A percentile compares a stretch with the other conserved stretches of the same genome.
Conservation (phyloP, 805 yeast species). For the Candida morakotiae region DNA sequence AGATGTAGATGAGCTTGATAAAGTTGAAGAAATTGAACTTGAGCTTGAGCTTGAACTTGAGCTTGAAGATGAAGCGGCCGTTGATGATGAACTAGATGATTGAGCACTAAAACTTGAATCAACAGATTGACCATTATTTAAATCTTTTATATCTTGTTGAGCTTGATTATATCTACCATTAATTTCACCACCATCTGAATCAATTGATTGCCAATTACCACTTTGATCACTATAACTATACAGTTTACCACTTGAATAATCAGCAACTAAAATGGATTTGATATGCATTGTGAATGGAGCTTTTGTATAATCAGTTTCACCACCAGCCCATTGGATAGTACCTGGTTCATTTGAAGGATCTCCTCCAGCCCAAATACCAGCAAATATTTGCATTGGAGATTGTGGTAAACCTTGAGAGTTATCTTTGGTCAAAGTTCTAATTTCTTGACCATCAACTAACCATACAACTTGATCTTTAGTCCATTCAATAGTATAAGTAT, state of each 20-base stretch:
- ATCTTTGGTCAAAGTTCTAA: slow-evolving; percentile 58
- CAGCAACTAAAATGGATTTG: slow-evolving; percentile 56
- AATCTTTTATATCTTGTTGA: slow-evolving; percentile 23
- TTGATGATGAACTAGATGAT: slow-evolving; percentile 2
- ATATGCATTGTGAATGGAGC: slow-evolving; percentile 71
- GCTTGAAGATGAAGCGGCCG: slow-evolving; percentile 7
- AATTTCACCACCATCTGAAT: slow-evolving; percentile 53
- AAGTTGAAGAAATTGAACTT: slow-evolving; percentile 7
- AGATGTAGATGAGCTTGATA: slow-evolving; percentile 7
- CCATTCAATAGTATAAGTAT: slow-evolving; percentile 87
- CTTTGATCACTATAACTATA: slow-evolving; percentile 52
- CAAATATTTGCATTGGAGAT: slow-evolving; percentile 72
- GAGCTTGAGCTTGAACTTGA: background rate
- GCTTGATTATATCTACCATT: slow-evolving; percentile 54
- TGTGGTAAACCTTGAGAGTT: slow-evolving; percentile 79
- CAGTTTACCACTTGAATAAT: slow-evolving; percentile 61
- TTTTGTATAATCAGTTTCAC: slow-evolving; percentile 55
- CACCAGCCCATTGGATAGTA: slow-evolving; percentile 83
- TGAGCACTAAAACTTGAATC: background rate
- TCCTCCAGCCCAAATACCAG: slow-evolving; percentile 84
- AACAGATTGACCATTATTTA: slow-evolving; percentile 23
- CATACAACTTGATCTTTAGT: slow-evolving; percentile 59
- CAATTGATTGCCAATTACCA: slow-evolving; percentile 60
- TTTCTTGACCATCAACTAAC: slow-evolving; percentile 65
- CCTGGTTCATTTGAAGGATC: slow-evolving; percentile 61